Evolutionary conservation across 352 stramenopile genomes (phyloP), one percentile per base, ranked within the genome.

Genomic region (Globisporangium lucens): DNA sequence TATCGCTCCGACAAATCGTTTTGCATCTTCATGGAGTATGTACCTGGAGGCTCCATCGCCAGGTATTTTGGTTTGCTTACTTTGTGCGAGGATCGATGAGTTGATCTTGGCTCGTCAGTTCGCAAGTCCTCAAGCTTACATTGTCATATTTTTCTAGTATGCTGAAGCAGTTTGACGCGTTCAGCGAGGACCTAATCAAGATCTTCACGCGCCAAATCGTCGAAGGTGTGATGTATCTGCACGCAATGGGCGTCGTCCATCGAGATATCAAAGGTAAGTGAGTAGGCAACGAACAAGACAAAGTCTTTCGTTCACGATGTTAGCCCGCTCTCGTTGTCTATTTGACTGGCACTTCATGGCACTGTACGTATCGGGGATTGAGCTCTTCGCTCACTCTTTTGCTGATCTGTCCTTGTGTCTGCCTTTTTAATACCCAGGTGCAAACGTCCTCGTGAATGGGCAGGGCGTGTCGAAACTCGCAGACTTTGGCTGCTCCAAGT

Each of bases 11-110:
- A 86, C 9, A 85, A 80, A 30, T 72, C 88, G 62, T 89, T 99
- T 47, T 96, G 93, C 72, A 98, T 99, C 67, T 99, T 99, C 75
- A 97, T 99, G 86, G 94, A 99, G 77, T 99, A 97, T 76, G 90
- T 98, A 6, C 89, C 95, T 6, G 94, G 92, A 38, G 95, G 95
- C 3, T 97, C 88, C 4, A 91, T 99, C 52, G 87, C 93, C 38
- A 93, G 41, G 41, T 49, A 49, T 49, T 22, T 49, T 5, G 41
- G 8, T 49, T 43, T 49, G 17, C 4, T 49, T 15, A 49, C 41
- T 46, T 46, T 6, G 41, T 49, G 41, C 20, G 41, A 49, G 8
- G 41, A 49, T 49, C 13, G 4, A 41, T 41, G 41, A 15, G 15
- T 49, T 49, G 15, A 22, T 22, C 7, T 15, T 22, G 41, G 41